Evolutionary conservation across 495 filamentous ascomycete genomes (phyloP), one percentile per base, ranked within the genome.

Genomic region (Aspergillus panamensis): DNA sequence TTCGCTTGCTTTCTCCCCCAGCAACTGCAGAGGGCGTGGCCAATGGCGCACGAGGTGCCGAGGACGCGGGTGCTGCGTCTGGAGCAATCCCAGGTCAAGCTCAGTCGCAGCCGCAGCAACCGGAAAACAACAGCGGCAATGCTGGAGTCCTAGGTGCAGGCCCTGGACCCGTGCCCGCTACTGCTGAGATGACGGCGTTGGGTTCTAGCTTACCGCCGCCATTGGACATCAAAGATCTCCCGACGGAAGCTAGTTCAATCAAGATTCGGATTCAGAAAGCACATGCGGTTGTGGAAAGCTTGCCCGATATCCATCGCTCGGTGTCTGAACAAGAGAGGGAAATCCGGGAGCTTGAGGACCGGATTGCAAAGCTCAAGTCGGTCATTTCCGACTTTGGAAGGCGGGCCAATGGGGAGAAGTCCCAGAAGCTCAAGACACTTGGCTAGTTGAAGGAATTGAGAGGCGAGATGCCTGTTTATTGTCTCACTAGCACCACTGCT

Each of bases 181-280:
- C 59, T 8, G 66, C 60, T 17, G 72, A 68, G 8, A 61, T 69
- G 14, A 48, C 69, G 25, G 59, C 58, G 5, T 54, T 73, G 19
- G 67, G 66, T 30, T 66, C 71, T 10, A 73, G 60, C 53, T 61
- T 72, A 51, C 68, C 73, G 37, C 66, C 73, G 13, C 75, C 75
- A 17, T 79, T 95, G 31, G 82, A 85, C 42, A 82, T 87, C 40
- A 94, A 96, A 70, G 85, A 92, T 59, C 82, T 97, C 20, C 82
- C 85, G 9, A 80, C 84, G 1, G 89, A 86, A 40, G 86, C 87
- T 3, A 87, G 88, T 57, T 79, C 80, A 14, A 74, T 98, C 59
- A 89, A 86, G 65, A 84, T 90, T 70, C 87, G 89, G 68, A 81
- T 97, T 52, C 86, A 90, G 66, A 87, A 84, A 61, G 93, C 92